Evolutionary conservation across 2,329 filamentous ascomycete species (phyloP).

Genomic region (Aspergillus viridinutans): DNA sequence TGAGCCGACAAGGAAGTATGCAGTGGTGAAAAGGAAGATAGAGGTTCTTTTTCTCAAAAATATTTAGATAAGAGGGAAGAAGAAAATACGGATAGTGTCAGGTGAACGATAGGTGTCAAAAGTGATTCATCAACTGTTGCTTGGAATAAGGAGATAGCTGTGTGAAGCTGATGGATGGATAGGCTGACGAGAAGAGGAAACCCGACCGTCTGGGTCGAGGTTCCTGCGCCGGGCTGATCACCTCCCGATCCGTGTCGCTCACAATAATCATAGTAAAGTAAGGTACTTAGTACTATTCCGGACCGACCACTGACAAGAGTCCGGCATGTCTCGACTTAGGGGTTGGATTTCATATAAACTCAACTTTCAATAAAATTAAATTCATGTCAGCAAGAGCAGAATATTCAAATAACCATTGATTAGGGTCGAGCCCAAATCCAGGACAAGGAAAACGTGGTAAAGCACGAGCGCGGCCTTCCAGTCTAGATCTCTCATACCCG

Average conservation of each 20-base stretch:
- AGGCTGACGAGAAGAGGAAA: constrained; percentile 3
- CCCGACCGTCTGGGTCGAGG: constrained; percentile 27
- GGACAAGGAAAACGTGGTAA: background rate
- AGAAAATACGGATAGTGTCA: background rate
- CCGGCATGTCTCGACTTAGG: background rate
- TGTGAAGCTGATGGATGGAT: background rate
- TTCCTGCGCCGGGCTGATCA: constrained; percentile 27
- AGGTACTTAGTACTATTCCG: background rate
- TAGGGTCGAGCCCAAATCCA: background rate
- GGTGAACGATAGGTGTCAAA: background rate
- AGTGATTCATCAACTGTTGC: background rate
- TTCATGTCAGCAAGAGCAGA: background rate
- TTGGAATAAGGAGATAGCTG: background rate
- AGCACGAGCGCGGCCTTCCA: background rate
- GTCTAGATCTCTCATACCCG: background rate
- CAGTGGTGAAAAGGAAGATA: background rate
- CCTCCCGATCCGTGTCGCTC: constrained; percentile 14
- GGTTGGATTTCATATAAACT: background rate
- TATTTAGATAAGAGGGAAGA: background rate
- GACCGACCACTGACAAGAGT: background rate
- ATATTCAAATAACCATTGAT: background rate
- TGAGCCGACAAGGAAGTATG: background rate
- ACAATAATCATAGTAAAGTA: background rate
- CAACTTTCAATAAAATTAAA: background rate
- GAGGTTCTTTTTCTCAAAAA: background rate